phyloP scores from a whole-genome alignment of 345 rosid genomes.

The Dipteronia dyeriana region DNA sequence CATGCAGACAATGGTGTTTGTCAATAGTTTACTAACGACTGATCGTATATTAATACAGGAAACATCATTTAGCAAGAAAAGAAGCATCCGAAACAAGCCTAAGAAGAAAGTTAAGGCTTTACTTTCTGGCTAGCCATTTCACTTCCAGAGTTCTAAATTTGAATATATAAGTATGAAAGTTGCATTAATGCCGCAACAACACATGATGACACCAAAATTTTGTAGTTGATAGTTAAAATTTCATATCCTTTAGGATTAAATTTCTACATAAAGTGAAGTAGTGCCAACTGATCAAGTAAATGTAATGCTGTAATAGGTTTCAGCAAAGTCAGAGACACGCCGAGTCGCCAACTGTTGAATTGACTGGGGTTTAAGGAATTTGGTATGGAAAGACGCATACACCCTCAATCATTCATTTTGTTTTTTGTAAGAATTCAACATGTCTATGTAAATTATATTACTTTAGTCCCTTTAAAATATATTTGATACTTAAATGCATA shows the following conservation, averaged over 20 bases:
- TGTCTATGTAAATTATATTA: not conserved
- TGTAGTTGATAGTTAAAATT: not conserved
- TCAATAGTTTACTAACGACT: not conserved
- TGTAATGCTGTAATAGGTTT: slow-evolving; percentile 29
- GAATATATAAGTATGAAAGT: not conserved
- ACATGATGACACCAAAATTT: not conserved
- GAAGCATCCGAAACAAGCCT: slow-evolving; percentile 73
- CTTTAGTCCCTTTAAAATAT: not conserved
- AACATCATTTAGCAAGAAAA: slow-evolving; percentile 69
- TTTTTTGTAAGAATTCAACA: not conserved
- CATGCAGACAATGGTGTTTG: not conserved
- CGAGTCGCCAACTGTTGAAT: slow-evolving; percentile 23
- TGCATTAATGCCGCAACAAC: not conserved
- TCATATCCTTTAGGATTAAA: not conserved
- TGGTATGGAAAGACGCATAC: slow-evolving; percentile 13
- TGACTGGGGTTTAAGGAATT: slow-evolving; percentile 23
- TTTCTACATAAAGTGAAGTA: not conserved
- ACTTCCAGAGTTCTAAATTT: not conserved
- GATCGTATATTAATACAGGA: slow-evolving; percentile 40
- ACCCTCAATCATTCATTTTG: not conserved
- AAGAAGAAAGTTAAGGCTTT: slow-evolving; percentile 52
- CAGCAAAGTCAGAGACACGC: slow-evolving; percentile 16
- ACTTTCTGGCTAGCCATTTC: not conserved
- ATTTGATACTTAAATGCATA: not conserved
- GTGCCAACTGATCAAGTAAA: not conserved